Evolutionary conservation across 2,329 filamentous ascomycete species (phyloP), one percentile per base, ranked within the genome.

Genomic region (Curvularia spicifera): DNA sequence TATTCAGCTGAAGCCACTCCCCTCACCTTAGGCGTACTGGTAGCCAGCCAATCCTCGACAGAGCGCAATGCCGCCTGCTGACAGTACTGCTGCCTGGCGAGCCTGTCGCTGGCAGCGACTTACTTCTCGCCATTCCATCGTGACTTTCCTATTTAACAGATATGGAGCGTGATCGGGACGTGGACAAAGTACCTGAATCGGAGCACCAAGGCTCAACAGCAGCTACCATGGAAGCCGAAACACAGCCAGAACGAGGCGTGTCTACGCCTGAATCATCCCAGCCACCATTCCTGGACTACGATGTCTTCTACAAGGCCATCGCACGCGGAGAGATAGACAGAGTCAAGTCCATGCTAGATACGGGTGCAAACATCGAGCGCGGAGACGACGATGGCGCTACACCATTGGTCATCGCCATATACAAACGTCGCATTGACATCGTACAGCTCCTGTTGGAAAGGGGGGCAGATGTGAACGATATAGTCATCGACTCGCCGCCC

Each of bases 391-490:
- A 45, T 31, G 44, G 18, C 5, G 8, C 9, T 10, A 46, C 44
- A 8, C 28, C 44, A n/a, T 28, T 46, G 18, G 5, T 33, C 9
- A 33, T 46, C 1, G 44, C 44, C 28, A 46, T 46, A 12, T 20
- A 20, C n/a, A 20, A 7, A n/a, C 44, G 9, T n/a, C 28, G 18
- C 10, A 9, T 10, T n/a, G 28, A 46, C 28, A 33, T 46, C 4
- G 44, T 46, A 12, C n/a, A 31, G 28, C 44, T 46, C 18, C 10
- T 46, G 44, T n/a, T 46, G 18, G 44, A 46, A 46, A 31, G 44
- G n/a, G 26, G 26, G 5, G 28, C 18, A 18, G 28, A 46, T 20
- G 44, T 46, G n/a, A 22, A 46, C 18, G 29, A 2, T 8, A 4
- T 28, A 6, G 26, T 46, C 44, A 4, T 22, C 18, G 10, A 46